Evolutionary conservation across 2,329 filamentous ascomycete species (phyloP).

Genomic region (Neonectria ditissima): DNA sequence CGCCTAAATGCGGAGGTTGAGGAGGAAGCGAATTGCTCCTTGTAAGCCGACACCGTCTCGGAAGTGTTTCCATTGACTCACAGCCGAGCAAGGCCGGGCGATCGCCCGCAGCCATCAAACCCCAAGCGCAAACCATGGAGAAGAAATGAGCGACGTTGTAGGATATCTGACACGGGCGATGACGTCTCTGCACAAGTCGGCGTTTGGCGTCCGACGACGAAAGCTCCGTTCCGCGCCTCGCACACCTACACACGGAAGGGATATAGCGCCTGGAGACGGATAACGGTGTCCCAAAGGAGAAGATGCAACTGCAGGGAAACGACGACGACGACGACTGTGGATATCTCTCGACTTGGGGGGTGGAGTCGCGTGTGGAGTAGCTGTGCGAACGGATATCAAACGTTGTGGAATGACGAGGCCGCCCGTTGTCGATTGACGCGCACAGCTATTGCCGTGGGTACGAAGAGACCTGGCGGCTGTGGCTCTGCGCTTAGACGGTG

Average conservation of each 20-base stretch:
- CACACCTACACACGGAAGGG: not conserved
- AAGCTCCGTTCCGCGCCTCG: not conserved
- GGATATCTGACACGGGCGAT: not conserved
- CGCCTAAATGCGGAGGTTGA: not conserved
- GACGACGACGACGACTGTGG: constrained; percentile 8
- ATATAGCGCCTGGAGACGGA: not conserved
- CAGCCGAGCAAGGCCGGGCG: not conserved
- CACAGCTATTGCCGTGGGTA: not conserved
- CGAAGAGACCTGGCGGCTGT: not conserved
- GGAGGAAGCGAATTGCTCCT: not conserved
- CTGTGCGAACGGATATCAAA: not conserved
- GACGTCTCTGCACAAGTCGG: not conserved
- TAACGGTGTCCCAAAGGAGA: not conserved
- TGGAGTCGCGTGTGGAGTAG: not conserved
- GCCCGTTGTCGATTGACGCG: not conserved
- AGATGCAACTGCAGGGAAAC: not conserved
- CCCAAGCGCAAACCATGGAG: not conserved
- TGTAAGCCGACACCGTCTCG: not conserved
- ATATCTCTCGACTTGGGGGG: not conserved
- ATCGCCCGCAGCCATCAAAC: not conserved
- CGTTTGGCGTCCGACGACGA: not conserved
- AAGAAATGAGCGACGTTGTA: not conserved
- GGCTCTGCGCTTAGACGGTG: not conserved
- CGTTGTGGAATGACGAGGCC: not conserved
- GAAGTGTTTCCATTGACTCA: not conserved